These are phyloP conservation scores for Phyllosticta citriasiana DNA, from an alignment of 2,329 filamentous ascomycete genomes.

Conservation along the genomic window DNA sequence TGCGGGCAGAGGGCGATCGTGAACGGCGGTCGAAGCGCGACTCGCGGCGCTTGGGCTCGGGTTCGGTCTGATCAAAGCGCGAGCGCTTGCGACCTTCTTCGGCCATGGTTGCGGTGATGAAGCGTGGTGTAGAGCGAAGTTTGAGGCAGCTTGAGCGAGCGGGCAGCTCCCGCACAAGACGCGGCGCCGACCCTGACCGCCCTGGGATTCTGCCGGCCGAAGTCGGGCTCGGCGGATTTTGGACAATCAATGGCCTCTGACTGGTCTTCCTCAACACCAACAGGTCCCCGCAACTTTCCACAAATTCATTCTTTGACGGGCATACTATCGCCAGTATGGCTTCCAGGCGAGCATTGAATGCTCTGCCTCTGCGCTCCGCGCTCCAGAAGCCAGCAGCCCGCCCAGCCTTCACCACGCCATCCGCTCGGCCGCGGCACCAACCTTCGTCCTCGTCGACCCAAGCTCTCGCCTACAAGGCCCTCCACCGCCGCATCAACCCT, in stretches of 20 bases:
- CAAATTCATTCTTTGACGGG: not conserved
- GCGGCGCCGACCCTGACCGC: not conserved
- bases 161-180: not conserved
- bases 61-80: slow-evolving; percentile 86
- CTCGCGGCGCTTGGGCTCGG: slow-evolving; percentile 52
- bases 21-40: slow-evolving; percentile 91
- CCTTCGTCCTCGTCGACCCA: slow-evolving; percentile 63
- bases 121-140: not conserved
- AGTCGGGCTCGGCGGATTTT: not conserved
- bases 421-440: slow-evolving; percentile 22
- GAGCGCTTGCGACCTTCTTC: slow-evolving; percentile 80
- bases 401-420: slow-evolving; percentile 13
- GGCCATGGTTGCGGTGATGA: slow-evolving; percentile 46
- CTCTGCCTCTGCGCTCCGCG: slow-evolving; percentile 25
- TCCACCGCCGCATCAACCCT: slow-evolving; percentile 81
- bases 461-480: slow-evolving; percentile 91
- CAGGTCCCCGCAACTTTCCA: slow-evolving; percentile 1
- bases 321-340: slow-evolving; percentile 26
- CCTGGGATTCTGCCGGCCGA: not conserved
- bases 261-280: not conserved
- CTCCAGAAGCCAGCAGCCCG: slow-evolving; percentile 15
- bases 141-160: not conserved
- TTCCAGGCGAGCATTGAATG: slow-evolving; percentile 29
- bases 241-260: not conserved
- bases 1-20: slow-evolving; percentile 60